Conservation (phyloP, 768 basidiomycete species). For the Leccinum barrowsii region DNA sequence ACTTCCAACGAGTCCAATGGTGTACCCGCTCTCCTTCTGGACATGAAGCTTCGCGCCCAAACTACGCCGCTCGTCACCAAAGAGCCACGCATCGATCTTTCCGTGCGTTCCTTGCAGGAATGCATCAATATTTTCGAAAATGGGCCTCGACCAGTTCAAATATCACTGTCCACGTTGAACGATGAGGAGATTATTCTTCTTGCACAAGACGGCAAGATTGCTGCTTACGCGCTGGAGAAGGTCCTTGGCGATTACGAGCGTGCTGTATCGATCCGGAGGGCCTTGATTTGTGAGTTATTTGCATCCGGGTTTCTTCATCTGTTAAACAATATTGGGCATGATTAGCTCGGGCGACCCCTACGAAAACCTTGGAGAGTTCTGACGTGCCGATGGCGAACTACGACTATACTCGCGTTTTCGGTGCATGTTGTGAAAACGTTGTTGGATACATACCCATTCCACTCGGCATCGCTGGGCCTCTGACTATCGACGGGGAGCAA, state of each 20-base stretch:
- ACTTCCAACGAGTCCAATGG: slow-evolving; percentile 18
- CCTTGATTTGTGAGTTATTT: slow-evolving; percentile 73
- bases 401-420: slow-evolving; percentile 91
- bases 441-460: slow-evolving; percentile 96
- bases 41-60: slow-evolving; percentile 34
- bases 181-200: slow-evolving; percentile 93
- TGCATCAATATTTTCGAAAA: slow-evolving; percentile 79
- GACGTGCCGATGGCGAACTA: slow-evolving; percentile 81
- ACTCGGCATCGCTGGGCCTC: slow-evolving; percentile 93
- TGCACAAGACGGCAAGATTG: slow-evolving; percentile 88
- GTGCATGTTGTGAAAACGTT: slow-evolving; percentile 99
- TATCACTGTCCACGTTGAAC: slow-evolving; percentile 58
- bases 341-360: slow-evolving; percentile 80
- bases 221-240: slow-evolving; percentile 94
- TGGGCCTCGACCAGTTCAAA: slow-evolving; percentile 58
- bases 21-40: slow-evolving; percentile 28
- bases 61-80: slow-evolving; percentile 12
- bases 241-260: slow-evolving; percentile 84
- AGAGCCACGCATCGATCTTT: slow-evolving; percentile 11
- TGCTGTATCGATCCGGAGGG: slow-evolving; percentile 82
- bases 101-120: slow-evolving; percentile 62
- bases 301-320: slow-evolving; percentile 1
- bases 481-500: slow-evolving; percentile 80
- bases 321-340: slow-evolving; percentile 4
- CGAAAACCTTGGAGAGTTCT: slow-evolving; percentile 79